Conservation (phyloP, 257 asterid genomes). For the Solanum sitiens region DNA sequence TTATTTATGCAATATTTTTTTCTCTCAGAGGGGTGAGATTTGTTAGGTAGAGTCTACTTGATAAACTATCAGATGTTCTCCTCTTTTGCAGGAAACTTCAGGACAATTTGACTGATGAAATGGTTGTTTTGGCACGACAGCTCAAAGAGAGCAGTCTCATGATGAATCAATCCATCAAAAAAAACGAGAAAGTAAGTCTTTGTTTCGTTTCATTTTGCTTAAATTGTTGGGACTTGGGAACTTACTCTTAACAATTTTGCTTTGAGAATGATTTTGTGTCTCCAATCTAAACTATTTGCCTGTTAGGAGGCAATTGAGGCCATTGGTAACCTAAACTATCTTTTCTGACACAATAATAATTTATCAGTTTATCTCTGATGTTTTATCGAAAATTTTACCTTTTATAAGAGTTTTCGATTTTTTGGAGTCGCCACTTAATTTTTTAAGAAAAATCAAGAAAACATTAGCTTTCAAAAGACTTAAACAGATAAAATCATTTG, state of each 20-base stretch:
- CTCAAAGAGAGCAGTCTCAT: constrained; percentile 79
- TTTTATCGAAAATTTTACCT: too few relatives aligned
- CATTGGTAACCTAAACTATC: background rate
- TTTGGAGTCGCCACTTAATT: too few relatives aligned
- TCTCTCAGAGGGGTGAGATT: background rate
- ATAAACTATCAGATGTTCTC: background rate
- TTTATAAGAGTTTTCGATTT: too few relatives aligned
- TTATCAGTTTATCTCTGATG: background rate
- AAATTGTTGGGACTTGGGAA: background rate
- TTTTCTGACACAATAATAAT: background rate
- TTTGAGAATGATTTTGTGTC: background rate
- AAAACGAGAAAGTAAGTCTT: constrained; percentile 62
- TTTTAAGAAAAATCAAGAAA: too few relatives aligned
- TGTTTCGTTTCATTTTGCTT: background rate
- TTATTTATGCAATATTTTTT: background rate
- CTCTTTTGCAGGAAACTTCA: constrained; percentile 60
- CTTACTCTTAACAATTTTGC: background rate
- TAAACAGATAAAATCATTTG: too few relatives aligned
- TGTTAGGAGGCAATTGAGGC: background rate
- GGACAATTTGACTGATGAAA: constrained; percentile 85
- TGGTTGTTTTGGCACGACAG: constrained; percentile 76
- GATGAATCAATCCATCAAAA: constrained; percentile 74
- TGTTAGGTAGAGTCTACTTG: background rate
- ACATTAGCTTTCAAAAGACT: too few relatives aligned
- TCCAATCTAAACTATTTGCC: background rate